A percentile compares a stretch with the other conserved stretches of the same genome.
These are phyloP conservation scores for Xylariaceae sp. DNA, from an alignment of 2,329 filamentous ascomycete genomes.

Conservation along the genomic window DNA sequence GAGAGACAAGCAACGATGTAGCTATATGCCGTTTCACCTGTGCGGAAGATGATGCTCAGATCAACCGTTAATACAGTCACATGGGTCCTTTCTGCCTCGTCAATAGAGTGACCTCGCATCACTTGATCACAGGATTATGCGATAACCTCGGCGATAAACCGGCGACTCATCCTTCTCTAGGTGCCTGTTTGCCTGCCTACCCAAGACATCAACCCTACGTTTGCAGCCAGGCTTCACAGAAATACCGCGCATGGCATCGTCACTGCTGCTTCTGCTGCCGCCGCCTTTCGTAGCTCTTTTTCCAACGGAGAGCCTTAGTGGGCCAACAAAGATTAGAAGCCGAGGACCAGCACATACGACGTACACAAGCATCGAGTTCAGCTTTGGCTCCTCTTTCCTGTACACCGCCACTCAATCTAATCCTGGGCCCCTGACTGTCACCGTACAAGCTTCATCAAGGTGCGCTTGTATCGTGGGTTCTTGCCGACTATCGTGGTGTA, in stretches of 20 bases:
- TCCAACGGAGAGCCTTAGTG: conserved; percentile 15
- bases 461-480: background rate
- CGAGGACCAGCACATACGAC: conserved; percentile 10
- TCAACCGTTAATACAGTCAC: conserved; percentile 25
- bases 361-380: conserved; percentile 17
- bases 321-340: conserved; percentile 4
- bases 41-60: no score
- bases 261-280: background rate
- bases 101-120: conserved; percentile 20
- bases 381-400: conserved; percentile 18
- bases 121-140: conserved; percentile 27
- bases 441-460: background rate
- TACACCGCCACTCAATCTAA: conserved; percentile 26
- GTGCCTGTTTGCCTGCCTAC: no score
- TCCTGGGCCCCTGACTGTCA: conserved; percentile 6
- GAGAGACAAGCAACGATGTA: conserved; percentile 25
- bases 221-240: conserved; percentile 12
- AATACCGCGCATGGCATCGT: background rate
- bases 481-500: background rate
- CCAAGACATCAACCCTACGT: no score
- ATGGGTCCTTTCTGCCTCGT: conserved; percentile 25
- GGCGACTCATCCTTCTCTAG: conserved; percentile 14
- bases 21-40: conserved; percentile 30
- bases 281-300: conserved; percentile 14
- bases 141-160: conserved; percentile 24